phyloP scores from a whole-genome alignment of 2,329 filamentous ascomycete species.

The Seiridium cupressi region DNA sequence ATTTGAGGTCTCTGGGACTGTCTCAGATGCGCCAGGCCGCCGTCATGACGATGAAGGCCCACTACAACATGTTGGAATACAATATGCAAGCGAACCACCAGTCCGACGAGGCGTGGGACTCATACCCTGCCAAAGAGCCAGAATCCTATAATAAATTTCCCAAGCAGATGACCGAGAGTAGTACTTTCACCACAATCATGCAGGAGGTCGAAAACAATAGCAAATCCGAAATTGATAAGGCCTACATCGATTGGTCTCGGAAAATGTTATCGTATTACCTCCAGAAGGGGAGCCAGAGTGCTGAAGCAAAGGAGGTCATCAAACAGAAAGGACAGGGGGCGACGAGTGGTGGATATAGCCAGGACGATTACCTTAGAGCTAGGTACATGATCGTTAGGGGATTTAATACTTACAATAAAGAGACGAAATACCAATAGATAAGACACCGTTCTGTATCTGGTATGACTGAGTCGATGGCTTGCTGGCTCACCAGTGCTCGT shows the following conservation, averaged over 20 bases:
- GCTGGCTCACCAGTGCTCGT: too few species aligned
- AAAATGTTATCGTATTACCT: neutral
- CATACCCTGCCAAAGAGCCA: too few species aligned
- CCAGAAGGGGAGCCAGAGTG: neutral
- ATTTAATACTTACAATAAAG: too few species aligned
- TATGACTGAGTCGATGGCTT: too few species aligned
- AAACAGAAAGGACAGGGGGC: neutral
- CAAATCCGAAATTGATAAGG: neutral
- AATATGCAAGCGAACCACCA: too few species aligned
- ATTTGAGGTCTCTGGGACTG: constrained; percentile 1
- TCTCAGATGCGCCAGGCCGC: neutral
- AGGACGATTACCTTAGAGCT: too few species aligned
- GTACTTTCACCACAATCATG: neutral
- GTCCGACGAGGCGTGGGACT: too few species aligned
- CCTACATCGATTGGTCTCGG: neutral
- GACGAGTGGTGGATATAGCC: too few species aligned
- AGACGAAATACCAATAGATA: too few species aligned
- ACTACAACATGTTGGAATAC: neutral
- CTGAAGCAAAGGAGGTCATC: neutral
- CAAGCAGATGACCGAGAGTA: neutral
- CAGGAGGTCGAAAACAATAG: neutral
- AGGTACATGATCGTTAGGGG: too few species aligned
- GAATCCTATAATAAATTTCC: neutral
- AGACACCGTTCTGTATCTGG: too few species aligned
- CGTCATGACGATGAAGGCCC: neutral